Base-by-base conservation (phyloP, 2,329 filamentous ascomycete species). In the Stemphylium beticola region DNA sequence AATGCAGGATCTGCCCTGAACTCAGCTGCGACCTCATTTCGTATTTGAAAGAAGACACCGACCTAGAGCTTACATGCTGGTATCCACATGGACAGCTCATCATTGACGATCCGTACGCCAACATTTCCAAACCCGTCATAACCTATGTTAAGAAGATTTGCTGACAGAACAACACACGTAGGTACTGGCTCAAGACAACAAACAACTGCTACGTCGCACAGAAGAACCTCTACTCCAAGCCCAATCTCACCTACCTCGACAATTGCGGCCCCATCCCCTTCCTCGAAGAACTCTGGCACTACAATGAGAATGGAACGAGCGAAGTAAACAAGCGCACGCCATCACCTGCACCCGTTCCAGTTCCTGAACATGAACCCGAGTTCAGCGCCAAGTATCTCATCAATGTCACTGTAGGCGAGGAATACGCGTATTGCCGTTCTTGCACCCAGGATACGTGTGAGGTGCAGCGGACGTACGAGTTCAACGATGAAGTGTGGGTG, bases 201-300 rank as follows among this genome's bases (percentile, higher is more conserved):
- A 66, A 69, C 49, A 71, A 71, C 45, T 73, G 68, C 57, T 73
- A 71, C 48, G 66, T 73, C 20, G 61, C 67, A 1, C 51, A 60
- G 24, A 71, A 66, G 15, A 58, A 58, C 9, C 55, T 73, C 4
- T 65, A 67, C 45, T 59, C 55, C 8, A 63, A 62, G 12, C 68
- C 68, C 5, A 59, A 71, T 37, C 60, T 60, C 10, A 58, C 57
- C 5, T 58, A 63, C 42, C 65, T 73, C 10, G 65, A 71, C 38
- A 54, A 60, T 29, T 72, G 68, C 53, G 67, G 69, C 1, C 69
- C 68, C 1, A 63, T 71, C 18, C 69, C 69, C 0, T 53, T 61
- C 2, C 61, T 73, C 11, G 67, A 73, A 33, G 26, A 47, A 3
- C 45, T 49, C 9, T 52, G 52, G 4, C 68, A 70, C 49, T 47